Base-by-base conservation (phyloP, 306 rosid genomes). In the Pachyrhizus erosus region DNA sequence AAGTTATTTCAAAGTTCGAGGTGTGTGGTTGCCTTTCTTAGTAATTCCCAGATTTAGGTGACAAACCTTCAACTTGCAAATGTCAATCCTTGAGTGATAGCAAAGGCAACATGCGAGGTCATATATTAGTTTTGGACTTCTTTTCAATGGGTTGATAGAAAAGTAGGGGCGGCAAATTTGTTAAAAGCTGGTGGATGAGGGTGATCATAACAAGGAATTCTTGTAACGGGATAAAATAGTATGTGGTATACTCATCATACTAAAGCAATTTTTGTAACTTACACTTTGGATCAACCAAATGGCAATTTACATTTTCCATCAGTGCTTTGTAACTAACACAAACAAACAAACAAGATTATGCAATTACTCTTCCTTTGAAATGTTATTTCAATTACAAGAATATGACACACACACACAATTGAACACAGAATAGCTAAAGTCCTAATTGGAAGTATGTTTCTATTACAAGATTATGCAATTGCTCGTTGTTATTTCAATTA, bases 1-100 rank as follows among this genome's bases (percentile, higher is more conserved):
- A 91, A 83, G 66, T 70, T 96, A 86, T 93, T 96, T 76, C 98
- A 96, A 69, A 85, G 91, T 61, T 26, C 82, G 3, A 88, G 98
- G 84, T 96, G 98, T 76, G 86, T 92, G 89, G 86, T 96, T 61
- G 83, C 92, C 55, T 96, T 93, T 83, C 92, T 93, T 34, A 84
- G 97, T 87, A 89, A 93, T 77, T 89, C 97, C 27, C 94, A 88
- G 75, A 86, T 91, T 78, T 91, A 87, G 85, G 70, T 65, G 80
- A 40, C 55, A 17, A 77, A 49, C 39, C 43, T 57, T 57, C 40
- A 54, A 66, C 42, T 62, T 54, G 2, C 68, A 27, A 74, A 69
- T 12, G 51, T 4, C 42, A 58, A 81, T 21, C 40, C 73, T 74
- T 7, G 69, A 34, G 62, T 61, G 55, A 73, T 62, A 39, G 23